A percentile compares a stretch with the other conserved stretches of the same genome.
Conservation (phyloP, 495 filamentous ascomycete genomes). For the Chaetomium fimeti region DNA sequence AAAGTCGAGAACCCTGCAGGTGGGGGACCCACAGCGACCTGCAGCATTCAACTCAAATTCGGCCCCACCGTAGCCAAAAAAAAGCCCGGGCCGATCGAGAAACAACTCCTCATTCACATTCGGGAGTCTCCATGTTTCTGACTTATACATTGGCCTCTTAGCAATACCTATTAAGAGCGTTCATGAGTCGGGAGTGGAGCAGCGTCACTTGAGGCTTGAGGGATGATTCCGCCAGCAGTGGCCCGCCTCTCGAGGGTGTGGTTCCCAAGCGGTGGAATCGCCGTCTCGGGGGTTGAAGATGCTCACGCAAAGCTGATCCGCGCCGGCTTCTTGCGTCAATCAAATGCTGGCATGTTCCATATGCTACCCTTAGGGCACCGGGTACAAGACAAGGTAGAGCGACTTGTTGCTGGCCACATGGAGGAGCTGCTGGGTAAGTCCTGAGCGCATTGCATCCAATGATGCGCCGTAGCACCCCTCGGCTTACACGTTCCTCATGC, state of each 20-base stretch:
- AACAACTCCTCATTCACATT: background rate
- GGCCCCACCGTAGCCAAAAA: slow-evolving; percentile 12
- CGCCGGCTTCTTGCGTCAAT: slow-evolving; percentile 81
- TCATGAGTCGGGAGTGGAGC: background rate
- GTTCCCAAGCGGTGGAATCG: slow-evolving; percentile 73
- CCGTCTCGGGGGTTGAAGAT: slow-evolving; percentile 54
- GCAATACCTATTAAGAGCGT: background rate
- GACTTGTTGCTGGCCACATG: slow-evolving; percentile 89
- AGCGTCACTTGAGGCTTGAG: background rate
- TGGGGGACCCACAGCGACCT: background rate
- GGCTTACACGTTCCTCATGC: slow-evolving; percentile 4
- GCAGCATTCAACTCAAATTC: background rate
- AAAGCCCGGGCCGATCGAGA: background rate
- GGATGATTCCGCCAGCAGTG: slow-evolving; percentile 28
- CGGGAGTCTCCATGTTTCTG: background rate
- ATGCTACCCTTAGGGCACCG: slow-evolving; percentile 84
- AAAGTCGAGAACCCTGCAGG: background rate
- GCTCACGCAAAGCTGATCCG: slow-evolving; percentile 71
- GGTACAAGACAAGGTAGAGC: slow-evolving; percentile 85
- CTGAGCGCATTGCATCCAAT: background rate
- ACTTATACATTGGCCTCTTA: background rate
- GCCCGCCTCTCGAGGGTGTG: slow-evolving; percentile 69
- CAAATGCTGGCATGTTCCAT: slow-evolving; percentile 89
- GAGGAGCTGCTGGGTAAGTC: slow-evolving; percentile 60
- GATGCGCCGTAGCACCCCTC: background rate